These are phyloP conservation scores for Trypanosomatidae sp. DNA, from an alignment of 208 protist genomes.

Conservation along the genomic window DNA sequence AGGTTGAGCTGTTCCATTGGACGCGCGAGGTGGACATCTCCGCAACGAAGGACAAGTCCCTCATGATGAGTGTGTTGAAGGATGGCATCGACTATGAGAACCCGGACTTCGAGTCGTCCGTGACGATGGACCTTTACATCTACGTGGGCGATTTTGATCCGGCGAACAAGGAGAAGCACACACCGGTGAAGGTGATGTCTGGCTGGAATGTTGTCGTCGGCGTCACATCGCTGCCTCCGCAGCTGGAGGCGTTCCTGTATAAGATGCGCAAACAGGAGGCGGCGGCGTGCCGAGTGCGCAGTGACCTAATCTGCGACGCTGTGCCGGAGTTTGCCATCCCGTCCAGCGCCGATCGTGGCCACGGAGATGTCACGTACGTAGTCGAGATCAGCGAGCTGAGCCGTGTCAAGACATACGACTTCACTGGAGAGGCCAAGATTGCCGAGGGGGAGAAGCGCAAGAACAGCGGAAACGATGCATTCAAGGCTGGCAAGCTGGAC, in stretches of 20 bases:
- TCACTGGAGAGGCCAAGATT: constrained; percentile 61
- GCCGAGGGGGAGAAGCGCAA: constrained; percentile 63
- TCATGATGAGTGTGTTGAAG: constrained; percentile 74
- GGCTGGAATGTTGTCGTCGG: constrained; percentile 63
- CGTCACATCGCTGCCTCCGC: constrained; percentile 59
- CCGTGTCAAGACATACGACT: constrained; percentile 69
- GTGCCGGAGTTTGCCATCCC: constrained; percentile 66
- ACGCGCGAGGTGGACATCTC: constrained; percentile 80
- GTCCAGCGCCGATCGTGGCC: constrained; percentile 19
- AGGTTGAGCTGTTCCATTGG: constrained; percentile 90
- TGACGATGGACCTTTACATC: constrained; percentile 65
- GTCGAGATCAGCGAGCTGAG: constrained; percentile 64
- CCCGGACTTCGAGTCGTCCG: constrained; percentile 68
- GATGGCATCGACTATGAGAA: constrained; percentile 83
- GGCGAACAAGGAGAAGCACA: constrained; percentile 34
- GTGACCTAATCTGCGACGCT: constrained; percentile 37
- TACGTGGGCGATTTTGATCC: constrained; percentile 51
- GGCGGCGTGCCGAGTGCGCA: constrained; percentile 61
- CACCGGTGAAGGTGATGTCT: constrained; percentile 44
- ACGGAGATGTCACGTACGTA: constrained; percentile 57
- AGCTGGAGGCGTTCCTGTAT: constrained; percentile 70
- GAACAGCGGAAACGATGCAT: constrained; percentile 80
- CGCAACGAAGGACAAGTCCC: constrained; percentile 60
- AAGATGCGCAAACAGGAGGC: constrained; percentile 75
- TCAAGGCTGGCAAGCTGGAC: constrained; percentile 58